Evolutionary conservation across 2,329 filamentous ascomycete species (phyloP), one percentile per base, ranked within the genome.

Genomic region (Trichothecium roseum): DNA sequence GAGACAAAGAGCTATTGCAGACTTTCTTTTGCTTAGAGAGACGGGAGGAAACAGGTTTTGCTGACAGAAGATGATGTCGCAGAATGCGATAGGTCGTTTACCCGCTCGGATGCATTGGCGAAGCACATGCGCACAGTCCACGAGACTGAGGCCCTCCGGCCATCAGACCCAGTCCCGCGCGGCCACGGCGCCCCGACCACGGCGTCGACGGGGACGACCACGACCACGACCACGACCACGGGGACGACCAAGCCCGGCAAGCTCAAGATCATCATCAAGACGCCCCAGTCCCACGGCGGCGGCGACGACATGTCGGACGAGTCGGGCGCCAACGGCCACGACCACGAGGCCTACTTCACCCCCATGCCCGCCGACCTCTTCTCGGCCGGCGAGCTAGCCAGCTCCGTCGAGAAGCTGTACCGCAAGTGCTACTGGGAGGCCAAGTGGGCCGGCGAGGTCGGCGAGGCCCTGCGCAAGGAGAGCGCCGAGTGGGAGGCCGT

Each of bases 121-220:
- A 98, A 98, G 59, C 91, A 98, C 56, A 96, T 96, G 86, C 83
- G 91, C 48, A 96, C 91, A 13, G 88, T 98, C 27, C 91, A 98
- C 64, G 91, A 98, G 57, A 95, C 89, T 4, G 91, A 98, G 62
- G 84, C 86, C 13, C 69, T 94, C 16, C 79, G 85, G n/a, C 83
- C 84, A 4, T 78, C 75, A 13, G 78, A 88, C 52, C 77, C 81
- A 3, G 74, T 85, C 10, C 78, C 81, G 16, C 83, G 85, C 54
- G 77, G 78, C 39, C 74, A 78, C 47, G 53, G 64, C 3, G 57
- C 50, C 27, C 58, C 52, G 14, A 6, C 20, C 6, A 10, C 20
- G 10, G 6, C 20, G 20, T 24, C 20, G n/a, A n/a, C 20, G 20
- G 20, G n/a, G n/a, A n/a, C n/a, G n/a, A n/a, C n/a, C 83, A 85